These are phyloP conservation scores for Dioszegia aurantiaca DNA, from an alignment of 768 basidiomycete species.

Conservation along the genomic window DNA sequence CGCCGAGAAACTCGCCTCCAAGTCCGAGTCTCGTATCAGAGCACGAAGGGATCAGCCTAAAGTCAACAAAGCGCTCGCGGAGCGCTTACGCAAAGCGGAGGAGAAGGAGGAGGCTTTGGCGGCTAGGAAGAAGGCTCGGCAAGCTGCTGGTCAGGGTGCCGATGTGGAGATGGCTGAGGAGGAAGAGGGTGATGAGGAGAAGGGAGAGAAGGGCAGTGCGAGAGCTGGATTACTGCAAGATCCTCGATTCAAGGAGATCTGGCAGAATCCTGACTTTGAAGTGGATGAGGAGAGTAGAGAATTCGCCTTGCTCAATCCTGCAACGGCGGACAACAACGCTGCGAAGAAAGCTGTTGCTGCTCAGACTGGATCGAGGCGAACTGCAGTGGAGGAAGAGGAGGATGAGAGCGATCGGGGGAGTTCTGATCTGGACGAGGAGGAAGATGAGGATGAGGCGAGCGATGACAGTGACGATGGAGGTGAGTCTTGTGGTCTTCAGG, in stretches of 20 bases:
- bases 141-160: constrained; percentile 35
- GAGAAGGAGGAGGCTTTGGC: constrained; percentile 53
- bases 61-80: constrained; percentile 81
- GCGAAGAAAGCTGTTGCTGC: background rate
- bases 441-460: constrained; percentile 18
- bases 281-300: constrained; percentile 86
- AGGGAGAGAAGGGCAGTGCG: constrained; percentile 11
- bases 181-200: constrained; percentile 30
- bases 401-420: constrained; percentile 70
- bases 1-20: constrained; percentile 83
- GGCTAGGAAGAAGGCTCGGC: constrained; percentile 12
- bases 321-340: constrained; percentile 60
- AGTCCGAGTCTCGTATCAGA: constrained; percentile 89
- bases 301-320: constrained; percentile 89
- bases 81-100: constrained; percentile 63
- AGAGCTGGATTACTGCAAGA: constrained; percentile 57
- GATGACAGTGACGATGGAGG: constrained; percentile 21
- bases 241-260: constrained; percentile 83
- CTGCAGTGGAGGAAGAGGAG: constrained; percentile 82
- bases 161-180: constrained; percentile 32
- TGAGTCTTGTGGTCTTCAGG: constrained; percentile 6
- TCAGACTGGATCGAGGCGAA: constrained; percentile 55
- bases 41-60: constrained; percentile 70
- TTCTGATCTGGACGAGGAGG: constrained; percentile 42
- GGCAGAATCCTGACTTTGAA: constrained; percentile 84